Base-by-base conservation (phyloP, 805 yeast genomes). In the Yamadazyma olivae region DNA sequence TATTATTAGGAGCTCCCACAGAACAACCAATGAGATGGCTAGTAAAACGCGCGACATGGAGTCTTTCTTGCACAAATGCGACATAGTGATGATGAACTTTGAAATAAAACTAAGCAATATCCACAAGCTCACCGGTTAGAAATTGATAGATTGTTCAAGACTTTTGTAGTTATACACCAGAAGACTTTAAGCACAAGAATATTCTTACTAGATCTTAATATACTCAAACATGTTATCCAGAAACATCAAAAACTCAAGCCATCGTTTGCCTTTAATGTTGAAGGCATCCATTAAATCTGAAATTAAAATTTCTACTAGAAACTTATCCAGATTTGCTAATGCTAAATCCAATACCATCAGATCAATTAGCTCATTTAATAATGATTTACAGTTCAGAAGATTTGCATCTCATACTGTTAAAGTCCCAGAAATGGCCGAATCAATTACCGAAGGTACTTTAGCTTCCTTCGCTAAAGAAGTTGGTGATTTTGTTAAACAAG, bases 381-480 rank as follows among this genome's bases (percentile, higher is more conserved):
- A 16, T 15, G 18, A 12, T 8, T 7, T 12, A n/a, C 38, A 61
- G 47, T 60, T 61, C 49, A 51, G 46, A 43, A 60, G 74, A 52
- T 59, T 59, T 30, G 70, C 67, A 25, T 61, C 70, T 17, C 59
- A 59, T 27, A 48, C 67, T 32, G 95, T 91, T 35, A 86, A 89
- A 63, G 98, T 93, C 16, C 99, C 99, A 32, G 95, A 87, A 47
- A 89, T 93, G 97, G 98, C 99, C 29, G 99, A 93, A 69, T 90
- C 97, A 33, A 83, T 93, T 57, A 87, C 96, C 27, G 99, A 93
- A 65, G 99, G 99, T 59, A 87, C 98, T 33, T 75, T 93, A 48
- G 71, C 86, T 44, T 46, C 75, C 13, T 82, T 69, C 56, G 67
- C 71, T 46, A 83, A 82, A 58, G 66, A 77, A 43, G 88, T 89